A percentile compares a stretch with the other conserved stretches of the same genome.
Conservation (phyloP, 1,284 basidiomycete genomes). For the Leccinum subrobustum region DNA sequence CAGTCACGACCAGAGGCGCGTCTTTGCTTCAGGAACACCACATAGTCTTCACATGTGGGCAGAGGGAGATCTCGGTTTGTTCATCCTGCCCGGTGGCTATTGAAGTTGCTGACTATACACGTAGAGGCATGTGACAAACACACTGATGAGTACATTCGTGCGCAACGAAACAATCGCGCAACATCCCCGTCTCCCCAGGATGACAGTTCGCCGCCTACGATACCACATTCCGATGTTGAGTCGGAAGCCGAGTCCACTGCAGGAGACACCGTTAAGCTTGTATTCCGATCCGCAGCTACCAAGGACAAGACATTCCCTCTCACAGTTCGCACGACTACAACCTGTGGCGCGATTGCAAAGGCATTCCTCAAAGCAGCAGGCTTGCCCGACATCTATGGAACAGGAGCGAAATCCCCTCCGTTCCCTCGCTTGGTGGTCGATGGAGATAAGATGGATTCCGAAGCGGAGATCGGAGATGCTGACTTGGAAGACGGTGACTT, state of each 20-base stretch:
- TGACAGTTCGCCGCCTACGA: conserved; percentile 10
- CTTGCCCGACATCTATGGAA: conserved; percentile 50
- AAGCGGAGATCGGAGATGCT: conserved; percentile 56
- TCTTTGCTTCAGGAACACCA: conserved; percentile 68
- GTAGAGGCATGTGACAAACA: conserved; percentile 62
- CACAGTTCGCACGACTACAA: conserved; percentile 70
- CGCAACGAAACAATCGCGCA: conserved; percentile 34
- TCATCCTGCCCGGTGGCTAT: background rate
- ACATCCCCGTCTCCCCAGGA: conserved; percentile 27
- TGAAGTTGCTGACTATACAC: conserved; percentile 11
- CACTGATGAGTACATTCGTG: conserved; percentile 61
- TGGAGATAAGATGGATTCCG: conserved; percentile 61
- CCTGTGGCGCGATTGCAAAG: conserved; percentile 68
- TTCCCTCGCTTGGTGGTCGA: conserved; percentile 58
- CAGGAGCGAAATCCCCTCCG: conserved; percentile 31
- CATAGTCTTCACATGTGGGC: conserved; percentile 63
- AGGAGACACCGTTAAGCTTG: conserved; percentile 58
- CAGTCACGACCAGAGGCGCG: conserved; percentile 53
- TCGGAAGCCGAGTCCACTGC: conserved; percentile 42
- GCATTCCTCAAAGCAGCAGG: conserved; percentile 67
- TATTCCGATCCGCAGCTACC: conserved; percentile 54
- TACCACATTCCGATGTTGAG: conserved; percentile 37
- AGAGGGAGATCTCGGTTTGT: conserved; percentile 61
- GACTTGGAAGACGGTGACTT: conserved; percentile 76
- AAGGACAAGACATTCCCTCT: conserved; percentile 53